Evolutionary conservation across 345 rosid genomes (phyloP), one percentile per base, ranked within the genome.

Genomic region (Arabidopsis arenosa): DNA sequence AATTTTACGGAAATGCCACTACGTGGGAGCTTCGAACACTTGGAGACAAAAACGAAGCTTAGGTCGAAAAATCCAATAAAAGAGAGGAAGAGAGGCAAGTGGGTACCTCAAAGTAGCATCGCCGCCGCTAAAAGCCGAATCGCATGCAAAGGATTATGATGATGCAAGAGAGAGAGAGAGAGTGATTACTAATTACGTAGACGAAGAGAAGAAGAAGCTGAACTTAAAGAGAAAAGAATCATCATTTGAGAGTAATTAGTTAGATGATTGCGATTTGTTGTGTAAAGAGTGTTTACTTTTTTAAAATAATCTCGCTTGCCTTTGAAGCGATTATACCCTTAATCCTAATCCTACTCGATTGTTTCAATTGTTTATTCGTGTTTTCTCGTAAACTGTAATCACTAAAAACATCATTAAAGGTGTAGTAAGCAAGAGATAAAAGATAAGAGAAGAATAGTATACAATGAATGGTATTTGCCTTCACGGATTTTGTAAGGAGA

Each of bases 61-160:
- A 56, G 45, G 44, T 47, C 30, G 17, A 28, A 55, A 15, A 74
- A 30, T 56, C 55, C 77, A 53, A 63, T 8, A 63, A 23, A 73
- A 61, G 15, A 7, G 63, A 49, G 23, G 7, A 49, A 17, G 23
- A 18, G 53, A 63, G 35, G 74, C 23, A 74, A 74, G 56, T 65
- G 44, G 62, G 15, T 67, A 82, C 82, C 75, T 64, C 43, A 79
- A 75, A 65, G 75, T 23, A 64, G 68, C 83, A 79, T 73, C 74
- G 54, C 26, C 45, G 35, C 47, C 55, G 71, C 67, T 17, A 63
- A 68, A 40, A 53, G 52, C 66, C 36, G 6, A 58, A 36, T 48
- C 60, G 59, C 64, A 76, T 66, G 80, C 80, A 75, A 39, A 69
- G 47, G 64, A 11, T 15, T 58, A 57, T 15, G n/a, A 57, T 15